Conservation (phyloP, 192 early-diverging fungal genomes). For the Linderina pennispora region DNA sequence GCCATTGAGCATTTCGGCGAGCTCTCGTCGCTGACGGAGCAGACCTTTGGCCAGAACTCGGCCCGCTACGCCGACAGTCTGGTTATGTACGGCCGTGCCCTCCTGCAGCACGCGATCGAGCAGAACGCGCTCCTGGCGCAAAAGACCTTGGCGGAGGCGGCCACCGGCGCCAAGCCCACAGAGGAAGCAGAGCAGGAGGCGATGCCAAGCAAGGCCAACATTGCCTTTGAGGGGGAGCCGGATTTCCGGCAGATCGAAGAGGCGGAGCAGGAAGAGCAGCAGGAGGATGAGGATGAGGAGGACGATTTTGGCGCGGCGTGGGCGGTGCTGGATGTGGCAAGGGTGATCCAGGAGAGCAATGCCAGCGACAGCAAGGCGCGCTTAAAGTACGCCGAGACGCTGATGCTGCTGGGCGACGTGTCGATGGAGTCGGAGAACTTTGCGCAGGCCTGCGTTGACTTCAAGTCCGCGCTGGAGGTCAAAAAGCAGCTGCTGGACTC, state of each 20-base stretch:
- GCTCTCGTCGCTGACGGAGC: constrained; percentile 59
- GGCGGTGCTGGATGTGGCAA: constrained; percentile 79
- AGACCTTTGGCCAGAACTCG: constrained; percentile 55
- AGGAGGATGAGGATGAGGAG: constrained; percentile 39
- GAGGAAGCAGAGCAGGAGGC: constrained; percentile 6
- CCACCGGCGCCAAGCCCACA: constrained; percentile 23
- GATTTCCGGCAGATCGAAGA: constrained; percentile 44
- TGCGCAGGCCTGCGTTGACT: constrained; percentile 43
- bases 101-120: constrained; percentile 67
- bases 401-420: constrained; percentile 72
- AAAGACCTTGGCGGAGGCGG: constrained; percentile 43
- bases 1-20: constrained; percentile 62
- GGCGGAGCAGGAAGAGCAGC: constrained; percentile 20
- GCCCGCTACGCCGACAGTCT: constrained; percentile 62
- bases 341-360: constrained; percentile 71
- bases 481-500: constrained; percentile 27
- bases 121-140: constrained; percentile 71
- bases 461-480: constrained; percentile 22
- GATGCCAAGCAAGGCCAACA: constrained; percentile 40
- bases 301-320: constrained; percentile 74
- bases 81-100: constrained; percentile 67
- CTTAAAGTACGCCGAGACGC: constrained; percentile 60
- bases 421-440: constrained; percentile 77
- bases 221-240: constrained; percentile 65
- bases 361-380: constrained; percentile 48